Percentiles rank a stretch among this genome's conserved stretches.
Evolutionary conservation across 371 early-diverging fungal genomes (phyloP).

Genomic region (Circinella minor): DNA sequence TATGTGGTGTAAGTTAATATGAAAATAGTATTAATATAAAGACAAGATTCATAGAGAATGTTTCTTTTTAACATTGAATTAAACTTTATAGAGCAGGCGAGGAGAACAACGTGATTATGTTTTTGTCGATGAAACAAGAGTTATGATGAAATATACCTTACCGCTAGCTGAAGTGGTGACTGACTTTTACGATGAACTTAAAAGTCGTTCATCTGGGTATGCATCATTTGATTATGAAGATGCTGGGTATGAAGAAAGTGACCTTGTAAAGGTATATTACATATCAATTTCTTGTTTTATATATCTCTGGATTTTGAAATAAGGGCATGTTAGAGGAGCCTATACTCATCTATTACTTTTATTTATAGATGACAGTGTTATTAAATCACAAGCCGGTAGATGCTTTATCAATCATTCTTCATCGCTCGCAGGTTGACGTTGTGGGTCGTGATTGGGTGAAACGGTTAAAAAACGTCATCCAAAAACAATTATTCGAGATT

Average conservation of each 20-base stretch:
- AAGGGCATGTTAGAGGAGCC: no score
- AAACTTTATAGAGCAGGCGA: constrained; percentile 58
- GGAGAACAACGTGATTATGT: constrained; percentile 87
- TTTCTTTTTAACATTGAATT: no score
- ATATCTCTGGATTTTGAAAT: no score
- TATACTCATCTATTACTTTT: neutral
- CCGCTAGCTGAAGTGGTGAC: constrained; percentile 94
- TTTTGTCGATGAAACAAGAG: constrained; percentile 85
- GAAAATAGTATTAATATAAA: neutral
- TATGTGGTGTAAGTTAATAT: constrained; percentile 72
- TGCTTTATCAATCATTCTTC: constrained; percentile 89
- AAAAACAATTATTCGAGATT: constrained; percentile 92
- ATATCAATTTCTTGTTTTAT: no score
- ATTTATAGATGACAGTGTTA: constrained; percentile 77
- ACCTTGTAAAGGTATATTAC: constrained; percentile 83
- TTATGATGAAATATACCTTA: constrained; percentile 85
- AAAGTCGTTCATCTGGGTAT: constrained; percentile 91
- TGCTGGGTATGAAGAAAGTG: constrained; percentile 84
- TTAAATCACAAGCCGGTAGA: constrained; percentile 93
- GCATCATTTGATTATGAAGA: constrained; percentile 98
- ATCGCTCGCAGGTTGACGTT: constrained; percentile 71
- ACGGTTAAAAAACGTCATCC: constrained; percentile 81
- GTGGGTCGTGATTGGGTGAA: constrained; percentile 86
- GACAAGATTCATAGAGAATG: no score
- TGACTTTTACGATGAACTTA: constrained; percentile 94